Evolutionary conservation across 2,329 filamentous ascomycete genomes (phyloP).

Genomic region (Neobulgaria alba): DNA sequence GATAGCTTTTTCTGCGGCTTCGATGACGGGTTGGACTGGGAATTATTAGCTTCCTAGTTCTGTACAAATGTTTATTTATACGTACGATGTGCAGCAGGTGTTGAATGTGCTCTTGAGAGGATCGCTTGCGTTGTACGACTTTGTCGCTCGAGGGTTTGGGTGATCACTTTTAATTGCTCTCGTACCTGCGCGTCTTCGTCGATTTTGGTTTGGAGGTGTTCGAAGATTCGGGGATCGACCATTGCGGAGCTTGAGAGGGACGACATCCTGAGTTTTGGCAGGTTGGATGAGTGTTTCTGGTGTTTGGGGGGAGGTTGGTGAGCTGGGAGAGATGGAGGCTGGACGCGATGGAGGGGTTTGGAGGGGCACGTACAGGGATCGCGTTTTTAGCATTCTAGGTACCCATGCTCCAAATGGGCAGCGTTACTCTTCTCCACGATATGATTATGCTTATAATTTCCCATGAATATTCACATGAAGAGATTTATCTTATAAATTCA

Average conservation of each 20-base stretch:
- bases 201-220: constrained; percentile 78
- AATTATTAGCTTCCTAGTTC: neutral
- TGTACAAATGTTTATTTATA: constrained; percentile 19
- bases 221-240: constrained; percentile 68
- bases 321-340: neutral
- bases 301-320: neutral
- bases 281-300: no score
- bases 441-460: neutral
- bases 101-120: constrained; percentile 84
- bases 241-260: constrained; percentile 14
- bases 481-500: neutral
- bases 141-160: constrained; percentile 76
- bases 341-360: neutral
- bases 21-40: constrained; percentile 59
- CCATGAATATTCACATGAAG: neutral
- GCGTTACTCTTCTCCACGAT: no score
- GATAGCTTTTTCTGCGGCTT: constrained; percentile 61
- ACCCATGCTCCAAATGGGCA: no score
- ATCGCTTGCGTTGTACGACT: constrained; percentile 73
- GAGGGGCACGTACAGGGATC: neutral
- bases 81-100: constrained; percentile 56
- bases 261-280: constrained; percentile 9
- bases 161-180: constrained; percentile 74
- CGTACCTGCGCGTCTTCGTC: constrained; percentile 78
- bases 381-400: no score